Base-by-base conservation (phyloP, 352 stramenopile genomes). In the Blastocystis sp. region DNA sequence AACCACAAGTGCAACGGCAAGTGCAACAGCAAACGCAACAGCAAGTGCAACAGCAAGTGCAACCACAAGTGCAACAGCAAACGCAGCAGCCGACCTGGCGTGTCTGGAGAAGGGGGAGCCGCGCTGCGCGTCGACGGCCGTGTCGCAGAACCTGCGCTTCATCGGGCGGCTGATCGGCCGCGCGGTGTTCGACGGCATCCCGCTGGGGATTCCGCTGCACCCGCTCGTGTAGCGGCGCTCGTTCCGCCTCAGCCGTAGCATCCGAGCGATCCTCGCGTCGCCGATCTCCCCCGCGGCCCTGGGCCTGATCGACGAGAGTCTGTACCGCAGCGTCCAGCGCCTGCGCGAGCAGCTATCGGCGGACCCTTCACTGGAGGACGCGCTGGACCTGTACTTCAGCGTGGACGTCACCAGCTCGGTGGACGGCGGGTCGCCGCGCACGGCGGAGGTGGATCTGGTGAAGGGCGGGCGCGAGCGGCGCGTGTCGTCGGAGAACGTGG, bases 151-250 rank as follows among this genome's bases (percentile, higher is more conserved):
- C 28, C 66, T 69, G 65, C 74, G 69, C 52, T 84, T 84, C 45
- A 59, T 84, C 23, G 74, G 74, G 45, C 28, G 74, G 43, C 38
- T 84, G 2, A 84, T 84, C n/a, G 74, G 74, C 9, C 34, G 74
- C 23, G 74, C 74, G 14, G 48, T 84, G 43, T 84, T 84, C 34
- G 74, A 84, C 66, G 74, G 74, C 19, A 84, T 84, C 56, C 74
- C 74, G 45, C 43, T 84, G 14, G 74, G 74, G 5, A 23, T 84
- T 43, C 41, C n/a, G 34, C 28, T 84, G 23, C 67, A 84, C 45
- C 74, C 74, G 43, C 61, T 84, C 38, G 23, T 84, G 74, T 84
- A 7, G 38, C 28, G 28, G 45, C 2, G 14, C 23, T 17, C 2
- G 43, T 48, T 5, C 48, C 21, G 0, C n/a, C 23, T 53, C 10